Percentiles rank a stretch among this genome's conserved stretches.
Conservation (phyloP, 176 grass and related monocot species). For the Echinochloa phyllopogon region DNA sequence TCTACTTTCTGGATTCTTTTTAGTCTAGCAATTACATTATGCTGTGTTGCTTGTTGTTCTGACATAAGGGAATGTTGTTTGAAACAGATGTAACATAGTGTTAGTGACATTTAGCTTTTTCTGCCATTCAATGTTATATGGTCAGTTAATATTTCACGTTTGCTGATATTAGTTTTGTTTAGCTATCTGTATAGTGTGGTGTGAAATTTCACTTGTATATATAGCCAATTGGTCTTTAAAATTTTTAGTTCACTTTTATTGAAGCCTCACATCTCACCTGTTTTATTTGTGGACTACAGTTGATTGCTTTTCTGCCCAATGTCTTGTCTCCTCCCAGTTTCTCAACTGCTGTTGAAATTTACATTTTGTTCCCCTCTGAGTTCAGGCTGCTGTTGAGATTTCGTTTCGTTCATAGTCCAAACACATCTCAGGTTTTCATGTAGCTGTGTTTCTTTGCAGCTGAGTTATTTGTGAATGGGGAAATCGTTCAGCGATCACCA, state of each 20-base stretch:
- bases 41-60: neutral
- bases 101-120: neutral
- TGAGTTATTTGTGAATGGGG: slow-evolving; percentile 91
- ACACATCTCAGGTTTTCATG: slow-evolving; percentile 27
- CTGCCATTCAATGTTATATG: neutral
- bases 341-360: neutral
- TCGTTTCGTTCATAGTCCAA: neutral
- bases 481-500: slow-evolving; percentile 87
- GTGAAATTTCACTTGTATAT: neutral
- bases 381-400: neutral
- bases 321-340: neutral
- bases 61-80: neutral
- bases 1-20: neutral
- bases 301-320: neutral
- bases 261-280: neutral
- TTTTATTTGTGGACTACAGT: neutral
- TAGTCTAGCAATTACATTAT: neutral
- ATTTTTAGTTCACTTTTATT: neutral
- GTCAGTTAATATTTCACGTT: neutral
- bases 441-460: slow-evolving; percentile 59
- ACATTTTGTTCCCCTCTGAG: neutral
- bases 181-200: neutral
- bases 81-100: neutral
- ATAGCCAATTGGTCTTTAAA: neutral
- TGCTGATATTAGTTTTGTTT: neutral